phyloP scores from a whole-genome alignment of 306 rosid species.

The Lablab purpureus region DNA sequence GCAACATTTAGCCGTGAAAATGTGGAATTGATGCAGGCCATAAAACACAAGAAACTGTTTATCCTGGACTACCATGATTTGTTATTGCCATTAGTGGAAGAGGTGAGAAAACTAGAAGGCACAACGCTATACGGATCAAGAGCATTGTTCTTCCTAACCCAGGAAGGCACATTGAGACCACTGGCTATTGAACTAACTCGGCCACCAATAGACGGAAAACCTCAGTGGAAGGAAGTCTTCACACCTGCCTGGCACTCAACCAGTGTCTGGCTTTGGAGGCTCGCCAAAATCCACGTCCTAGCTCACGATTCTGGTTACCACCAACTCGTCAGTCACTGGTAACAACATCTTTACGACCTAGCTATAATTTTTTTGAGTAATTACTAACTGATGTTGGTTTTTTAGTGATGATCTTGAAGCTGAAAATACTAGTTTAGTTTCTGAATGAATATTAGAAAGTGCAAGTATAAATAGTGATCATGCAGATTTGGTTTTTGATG shows the following conservation, averaged over 20 bases:
- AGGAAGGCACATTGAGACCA: constrained; percentile 59
- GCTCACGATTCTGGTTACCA: constrained; percentile 88
- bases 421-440: too few species aligned
- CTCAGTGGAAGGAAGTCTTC: constrained; percentile 72
- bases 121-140: constrained; percentile 86
- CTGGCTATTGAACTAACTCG: constrained; percentile 81
- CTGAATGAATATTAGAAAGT: too few species aligned
- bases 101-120: constrained; percentile 64
- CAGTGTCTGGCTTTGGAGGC: constrained; percentile 84
- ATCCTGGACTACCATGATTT: constrained; percentile 85
- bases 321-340: constrained; percentile 93
- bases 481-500: background rate
- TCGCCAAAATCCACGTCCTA: constrained; percentile 86
- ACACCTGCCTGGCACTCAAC: constrained; percentile 71
- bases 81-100: constrained; percentile 67
- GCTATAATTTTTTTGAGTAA: too few species aligned
- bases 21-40: constrained; percentile 50
- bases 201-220: constrained; percentile 71
- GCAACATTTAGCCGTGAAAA: background rate
- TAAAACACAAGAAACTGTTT: constrained; percentile 70
- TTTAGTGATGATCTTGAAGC: too few species aligned
- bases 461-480: too few species aligned
- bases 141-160: constrained; percentile 70
- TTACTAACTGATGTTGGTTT: too few species aligned
- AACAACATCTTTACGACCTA: background rate